Conservation (phyloP, 2,329 filamentous ascomycete genomes). For the Colletotrichum sp. region DNA sequence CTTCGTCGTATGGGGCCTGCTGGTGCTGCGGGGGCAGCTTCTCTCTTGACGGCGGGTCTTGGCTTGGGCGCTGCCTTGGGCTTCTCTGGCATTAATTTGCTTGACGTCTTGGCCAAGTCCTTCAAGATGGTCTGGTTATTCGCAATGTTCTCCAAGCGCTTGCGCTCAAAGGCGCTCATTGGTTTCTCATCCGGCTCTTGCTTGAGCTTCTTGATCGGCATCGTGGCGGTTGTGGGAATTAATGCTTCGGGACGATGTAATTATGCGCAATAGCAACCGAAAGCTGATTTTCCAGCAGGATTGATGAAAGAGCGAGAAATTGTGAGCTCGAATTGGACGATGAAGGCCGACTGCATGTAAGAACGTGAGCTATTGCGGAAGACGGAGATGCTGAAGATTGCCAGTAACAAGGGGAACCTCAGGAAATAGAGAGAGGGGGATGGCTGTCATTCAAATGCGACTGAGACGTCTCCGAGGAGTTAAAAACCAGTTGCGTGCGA, state of each 20-base stretch:
- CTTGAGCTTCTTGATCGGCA: slow-evolving; percentile 49
- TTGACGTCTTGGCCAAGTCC: slow-evolving; percentile 75
- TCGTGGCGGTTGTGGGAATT: slow-evolving; percentile 28
- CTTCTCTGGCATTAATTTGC: slow-evolving; percentile 69
- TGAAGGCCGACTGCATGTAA: neutral
- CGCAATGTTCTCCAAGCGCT: slow-evolving; percentile 84
- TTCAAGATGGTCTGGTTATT: slow-evolving; percentile 83
- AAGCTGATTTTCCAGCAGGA: neutral
- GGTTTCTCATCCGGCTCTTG: slow-evolving; percentile 48
- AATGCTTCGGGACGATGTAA: neutral
- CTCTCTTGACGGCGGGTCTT: slow-evolving; percentile 48
- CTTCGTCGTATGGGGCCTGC: slow-evolving; percentile 61
- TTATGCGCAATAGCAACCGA: neutral
- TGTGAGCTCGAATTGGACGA: neutral
- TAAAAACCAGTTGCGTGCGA: fast-evolving
- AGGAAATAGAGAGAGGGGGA: neutral
- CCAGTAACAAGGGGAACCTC: neutral
- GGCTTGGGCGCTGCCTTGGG: slow-evolving; percentile 49
- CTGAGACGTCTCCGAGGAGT: fast-evolving
- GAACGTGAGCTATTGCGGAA: fast-evolving
- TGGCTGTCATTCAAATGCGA: neutral
- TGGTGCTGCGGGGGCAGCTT: slow-evolving; percentile 27
- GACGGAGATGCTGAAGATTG: neutral
- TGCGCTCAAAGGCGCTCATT: slow-evolving; percentile 86
- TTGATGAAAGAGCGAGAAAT: fast-evolving